A percentile compares a stretch with the other conserved stretches of the same genome.
Conservation (phyloP, 2,329 filamentous ascomycete species). For the Beauveria sp. region DNA sequence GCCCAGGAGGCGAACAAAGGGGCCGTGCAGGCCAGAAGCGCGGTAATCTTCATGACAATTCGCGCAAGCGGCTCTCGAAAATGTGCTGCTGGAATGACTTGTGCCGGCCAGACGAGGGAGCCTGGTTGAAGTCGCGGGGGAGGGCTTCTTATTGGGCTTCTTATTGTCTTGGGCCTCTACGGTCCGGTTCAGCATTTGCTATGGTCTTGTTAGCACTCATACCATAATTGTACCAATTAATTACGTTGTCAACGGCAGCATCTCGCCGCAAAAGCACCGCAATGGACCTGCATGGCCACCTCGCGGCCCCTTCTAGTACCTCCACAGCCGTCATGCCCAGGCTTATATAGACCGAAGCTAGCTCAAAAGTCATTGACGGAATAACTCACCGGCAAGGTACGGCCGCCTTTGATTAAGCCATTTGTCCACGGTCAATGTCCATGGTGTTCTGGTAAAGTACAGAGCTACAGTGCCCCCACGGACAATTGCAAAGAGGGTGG, state of each 20-base stretch:
- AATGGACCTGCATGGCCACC: neutral
- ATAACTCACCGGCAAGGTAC: neutral
- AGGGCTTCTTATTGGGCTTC: neutral
- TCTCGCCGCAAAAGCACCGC: conserved; percentile 7
- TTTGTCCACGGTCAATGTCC: neutral
- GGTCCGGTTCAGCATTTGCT: neutral
- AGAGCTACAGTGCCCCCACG: neutral
- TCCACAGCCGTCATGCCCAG: neutral
- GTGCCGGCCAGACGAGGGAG: neutral
- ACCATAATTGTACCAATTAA: neutral
- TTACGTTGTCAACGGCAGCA: neutral
- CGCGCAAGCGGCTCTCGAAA: neutral
- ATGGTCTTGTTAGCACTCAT: neutral
- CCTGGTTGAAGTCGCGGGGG: neutral
- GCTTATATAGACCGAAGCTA: neutral
- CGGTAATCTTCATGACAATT: neutral
- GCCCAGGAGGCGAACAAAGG: neutral
- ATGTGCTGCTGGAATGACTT: neutral
- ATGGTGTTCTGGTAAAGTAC: neutral
- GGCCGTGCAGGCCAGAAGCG: conserved; percentile 1
- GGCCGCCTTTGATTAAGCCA: neutral
- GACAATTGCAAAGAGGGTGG: neutral
- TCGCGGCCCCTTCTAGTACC: neutral
- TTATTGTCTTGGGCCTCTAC: neutral
- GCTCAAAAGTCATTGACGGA: neutral